Percentiles rank a stretch among this genome's conserved stretches.
These are phyloP conservation scores for Singerocomus inundabilis DNA, from an alignment of 1,284 basidiomycete genomes.

Conservation along the genomic window DNA sequence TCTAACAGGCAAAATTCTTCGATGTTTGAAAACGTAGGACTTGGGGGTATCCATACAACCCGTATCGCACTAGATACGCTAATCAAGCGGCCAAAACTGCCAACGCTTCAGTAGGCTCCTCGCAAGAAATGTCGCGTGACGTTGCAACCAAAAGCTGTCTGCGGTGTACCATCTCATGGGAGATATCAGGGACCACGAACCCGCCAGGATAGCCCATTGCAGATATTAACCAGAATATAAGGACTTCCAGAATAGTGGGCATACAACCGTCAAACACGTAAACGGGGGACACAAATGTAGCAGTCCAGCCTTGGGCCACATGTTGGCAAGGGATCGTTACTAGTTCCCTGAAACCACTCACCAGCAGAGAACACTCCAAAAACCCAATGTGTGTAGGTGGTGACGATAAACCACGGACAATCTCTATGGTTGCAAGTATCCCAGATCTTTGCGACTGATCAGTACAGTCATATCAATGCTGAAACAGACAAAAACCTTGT, in stretches of 20 bases:
- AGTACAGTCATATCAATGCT: constrained; percentile 5
- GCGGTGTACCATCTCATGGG: constrained; percentile 32
- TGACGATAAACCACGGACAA: constrained; percentile 65
- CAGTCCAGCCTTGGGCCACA: constrained; percentile 47
- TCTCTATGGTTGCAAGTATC: constrained; percentile 55
- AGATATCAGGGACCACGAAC: constrained; percentile 43
- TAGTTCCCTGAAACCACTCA: constrained; percentile 27
- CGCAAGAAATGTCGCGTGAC: constrained; percentile 40
- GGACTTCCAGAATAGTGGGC: constrained; percentile 48
- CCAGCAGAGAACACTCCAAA: constrained; percentile 68
- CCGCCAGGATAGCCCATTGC: constrained; percentile 43
- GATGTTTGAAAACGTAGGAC: no score
- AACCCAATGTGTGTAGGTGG: constrained; percentile 67
- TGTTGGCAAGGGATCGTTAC: constrained; percentile 6
- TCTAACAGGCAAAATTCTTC: no score
- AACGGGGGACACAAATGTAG: constrained; percentile 47
- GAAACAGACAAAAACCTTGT: constrained; percentile 46
- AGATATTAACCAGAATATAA: constrained; percentile 54
- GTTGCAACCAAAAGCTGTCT: constrained; percentile 40
- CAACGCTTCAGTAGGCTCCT: constrained; percentile 22
- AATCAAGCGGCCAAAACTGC: constrained; percentile 20
- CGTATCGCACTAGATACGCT: not conserved
- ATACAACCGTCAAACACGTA: constrained; percentile 38
- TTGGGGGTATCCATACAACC: not conserved
- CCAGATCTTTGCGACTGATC: constrained; percentile 49